Evolutionary conservation across 2,329 filamentous ascomycete genomes (phyloP).

Genomic region (Colletotrichum trifolii): DNA sequence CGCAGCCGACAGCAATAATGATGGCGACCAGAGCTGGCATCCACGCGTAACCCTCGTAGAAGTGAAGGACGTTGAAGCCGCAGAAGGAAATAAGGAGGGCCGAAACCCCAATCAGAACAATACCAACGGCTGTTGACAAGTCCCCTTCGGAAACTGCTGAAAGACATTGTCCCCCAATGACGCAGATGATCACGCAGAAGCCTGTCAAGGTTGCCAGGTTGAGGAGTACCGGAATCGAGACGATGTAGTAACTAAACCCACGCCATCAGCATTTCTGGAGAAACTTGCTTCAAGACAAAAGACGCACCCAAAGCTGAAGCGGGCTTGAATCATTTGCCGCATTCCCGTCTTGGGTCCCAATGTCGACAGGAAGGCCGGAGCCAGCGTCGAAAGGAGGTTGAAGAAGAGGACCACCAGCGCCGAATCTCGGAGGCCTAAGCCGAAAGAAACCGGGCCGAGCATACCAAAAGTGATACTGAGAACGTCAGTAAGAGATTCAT

Average conservation of each 20-base stretch:
- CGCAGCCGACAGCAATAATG: slow-evolving; percentile 52
- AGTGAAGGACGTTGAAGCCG: slow-evolving; percentile 56
- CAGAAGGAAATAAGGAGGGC: slow-evolving; percentile 59
- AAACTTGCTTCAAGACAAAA: slow-evolving; percentile 42
- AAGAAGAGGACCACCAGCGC: slow-evolving; percentile 60
- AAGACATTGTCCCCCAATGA: slow-evolving; percentile 58
- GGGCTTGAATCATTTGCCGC: slow-evolving; percentile 59
- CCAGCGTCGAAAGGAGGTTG: slow-evolving; percentile 51
- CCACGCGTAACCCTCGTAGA: slow-evolving; percentile 60
- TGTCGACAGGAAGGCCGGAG: slow-evolving; percentile 53
- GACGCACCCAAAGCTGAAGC: slow-evolving; percentile 45
- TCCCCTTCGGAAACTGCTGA: slow-evolving; percentile 49
- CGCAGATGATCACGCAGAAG: slow-evolving; percentile 58
- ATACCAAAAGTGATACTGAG: slow-evolving; percentile 55
- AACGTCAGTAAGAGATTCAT: neutral
- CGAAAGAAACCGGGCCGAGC: slow-evolving; percentile 55
- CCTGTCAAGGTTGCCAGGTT: slow-evolving; percentile 61
- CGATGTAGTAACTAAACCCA: slow-evolving; percentile 35
- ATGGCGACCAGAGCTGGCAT: slow-evolving; percentile 54
- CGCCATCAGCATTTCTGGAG: slow-evolving; percentile 35
- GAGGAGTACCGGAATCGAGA: slow-evolving; percentile 46
- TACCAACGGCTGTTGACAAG: slow-evolving; percentile 57
- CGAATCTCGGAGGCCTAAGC: slow-evolving; percentile 54
- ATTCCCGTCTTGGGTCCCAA: slow-evolving; percentile 58
- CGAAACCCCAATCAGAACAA: slow-evolving; percentile 59